Base-by-base conservation (phyloP, 805 yeast species). In the Peterozyma toletana region DNA sequence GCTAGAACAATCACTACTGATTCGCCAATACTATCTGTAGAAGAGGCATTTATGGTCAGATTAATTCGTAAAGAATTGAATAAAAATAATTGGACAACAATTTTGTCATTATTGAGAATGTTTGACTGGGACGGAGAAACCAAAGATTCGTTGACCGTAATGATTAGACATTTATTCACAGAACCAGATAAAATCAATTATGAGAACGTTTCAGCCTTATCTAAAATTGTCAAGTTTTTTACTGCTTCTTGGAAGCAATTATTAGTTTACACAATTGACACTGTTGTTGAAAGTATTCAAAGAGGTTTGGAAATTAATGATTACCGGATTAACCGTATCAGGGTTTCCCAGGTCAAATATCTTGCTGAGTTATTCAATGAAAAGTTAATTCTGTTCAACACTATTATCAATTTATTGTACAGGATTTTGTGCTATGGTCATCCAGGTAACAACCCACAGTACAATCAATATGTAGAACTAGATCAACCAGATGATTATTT, bases 401-500 rank as follows among this genome's bases (percentile, higher is more conserved):
- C 74, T 4, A 46, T 84, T 2, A 58, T 74, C 38, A 80, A 77
- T 37, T 56, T 82, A 3, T 49, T 81, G 11, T 83, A 71, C 59
- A 69, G 70, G 47, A 68, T 86, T 7, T 46, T 86, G 3, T 75
- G 81, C 36, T 75, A 65, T 58, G 96, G 95, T 0, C 82, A 86
- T 64, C 71, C 73, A 0, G 66, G 70, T 45, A 77, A 77, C 42
- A 71, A 71, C 41, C 90, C 95, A 1, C 60, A 55, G 9, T 71
- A 73, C 6, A 66, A 63, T 17, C 50, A 45, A 3, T 35, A 55
- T 2, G 64, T 69, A 30, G 72, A 63, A 14, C 41, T 72, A n/a
- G 96, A 89, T 61, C 63, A 63, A 11, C 80, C 82, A 0, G 74
- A 79, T 51, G 80, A 86, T 53, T 86, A 80, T 55, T 86, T 87